Conservation (phyloP, 495 filamentous ascomycete genomes). For the Neurospora hispaniola region DNA sequence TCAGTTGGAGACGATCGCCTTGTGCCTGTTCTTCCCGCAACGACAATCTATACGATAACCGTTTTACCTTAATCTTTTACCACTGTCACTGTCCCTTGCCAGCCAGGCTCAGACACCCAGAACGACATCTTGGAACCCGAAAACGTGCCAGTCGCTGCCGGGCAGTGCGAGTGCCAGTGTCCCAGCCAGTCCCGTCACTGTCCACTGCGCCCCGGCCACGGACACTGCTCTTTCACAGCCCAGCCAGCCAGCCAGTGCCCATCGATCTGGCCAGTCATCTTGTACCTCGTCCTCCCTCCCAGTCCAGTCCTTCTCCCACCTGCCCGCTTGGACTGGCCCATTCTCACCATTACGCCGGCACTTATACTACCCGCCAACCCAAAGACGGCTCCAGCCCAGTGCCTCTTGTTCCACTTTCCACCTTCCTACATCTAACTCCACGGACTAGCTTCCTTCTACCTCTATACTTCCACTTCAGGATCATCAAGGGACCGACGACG, state of each 20-base stretch:
- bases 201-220: not conserved
- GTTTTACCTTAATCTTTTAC: not conserved
- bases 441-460: not conserved
- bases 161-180: not conserved
- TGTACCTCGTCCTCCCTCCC: constrained; percentile 1
- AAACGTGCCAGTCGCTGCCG: not conserved
- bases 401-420: not conserved
- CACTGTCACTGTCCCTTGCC: not conserved
- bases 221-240: not conserved
- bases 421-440: not conserved
- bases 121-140: not conserved
- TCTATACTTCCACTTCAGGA: not conserved
- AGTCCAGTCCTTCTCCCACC: not conserved
- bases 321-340: not conserved
- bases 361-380: not conserved
- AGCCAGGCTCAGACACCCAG: not conserved
- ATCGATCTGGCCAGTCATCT: constrained; percentile 1
- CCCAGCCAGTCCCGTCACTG: not conserved
- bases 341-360: not conserved
- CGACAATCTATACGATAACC: not conserved
- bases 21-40: not conserved
- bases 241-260: not conserved
- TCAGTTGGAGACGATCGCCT: not conserved
- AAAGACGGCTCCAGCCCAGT: not conserved
- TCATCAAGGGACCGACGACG: not conserved